phyloP scores from a whole-genome alignment of 345 rosid species.

The Lenwebbia sp. region DNA sequence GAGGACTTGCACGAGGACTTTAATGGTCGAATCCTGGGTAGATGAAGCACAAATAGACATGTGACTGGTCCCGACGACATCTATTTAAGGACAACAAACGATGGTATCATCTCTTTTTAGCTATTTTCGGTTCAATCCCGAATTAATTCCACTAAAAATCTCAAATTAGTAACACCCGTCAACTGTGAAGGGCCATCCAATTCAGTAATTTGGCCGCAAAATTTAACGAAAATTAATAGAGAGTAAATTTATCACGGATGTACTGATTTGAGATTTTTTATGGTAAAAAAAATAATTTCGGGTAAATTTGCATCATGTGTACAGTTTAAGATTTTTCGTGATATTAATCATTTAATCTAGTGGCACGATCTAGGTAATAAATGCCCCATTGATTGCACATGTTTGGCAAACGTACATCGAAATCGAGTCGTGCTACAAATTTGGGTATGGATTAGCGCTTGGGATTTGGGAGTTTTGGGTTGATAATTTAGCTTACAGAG shows the following conservation, averaged over 20 bases:
- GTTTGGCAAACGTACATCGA: neutral
- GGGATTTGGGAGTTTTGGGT: neutral
- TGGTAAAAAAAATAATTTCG: too few species aligned
- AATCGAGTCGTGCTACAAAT: neutral
- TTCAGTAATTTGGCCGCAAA: too few species aligned
- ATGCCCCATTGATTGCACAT: neutral
- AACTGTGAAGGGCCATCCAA: too few species aligned
- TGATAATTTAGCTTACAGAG: neutral
- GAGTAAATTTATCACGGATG: too few species aligned
- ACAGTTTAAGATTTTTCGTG: too few species aligned
- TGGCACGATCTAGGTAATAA: neutral
- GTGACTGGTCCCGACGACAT: neutral
- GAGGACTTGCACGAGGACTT: neutral
- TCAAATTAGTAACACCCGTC: too few species aligned
- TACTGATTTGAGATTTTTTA: too few species aligned
- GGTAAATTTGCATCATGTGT: too few species aligned
- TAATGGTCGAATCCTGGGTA: neutral
- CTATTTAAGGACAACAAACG: neutral
- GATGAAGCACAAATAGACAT: neutral
- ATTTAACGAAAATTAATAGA: too few species aligned
- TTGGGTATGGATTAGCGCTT: neutral
- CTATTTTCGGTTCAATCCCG: neutral
- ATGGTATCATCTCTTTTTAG: neutral
- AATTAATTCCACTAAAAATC: too few species aligned
- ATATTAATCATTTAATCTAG: neutral